Conservation (phyloP, 176 grass and related monocot genomes). For the Puccinellia tenuiflora region DNA sequence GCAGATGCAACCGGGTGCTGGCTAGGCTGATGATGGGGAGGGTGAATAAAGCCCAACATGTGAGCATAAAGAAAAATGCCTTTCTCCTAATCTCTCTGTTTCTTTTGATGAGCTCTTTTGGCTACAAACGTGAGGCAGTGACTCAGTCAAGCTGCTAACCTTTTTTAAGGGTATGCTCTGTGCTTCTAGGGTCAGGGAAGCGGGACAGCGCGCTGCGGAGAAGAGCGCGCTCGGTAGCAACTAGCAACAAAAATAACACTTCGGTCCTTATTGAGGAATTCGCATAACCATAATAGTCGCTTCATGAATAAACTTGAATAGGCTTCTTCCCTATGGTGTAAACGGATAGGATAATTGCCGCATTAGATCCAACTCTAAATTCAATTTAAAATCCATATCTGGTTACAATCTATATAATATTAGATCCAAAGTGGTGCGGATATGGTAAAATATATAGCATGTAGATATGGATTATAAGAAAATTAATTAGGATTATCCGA, state of each 20-base stretch:
- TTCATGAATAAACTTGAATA: not conserved
- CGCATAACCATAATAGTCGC: not conserved
- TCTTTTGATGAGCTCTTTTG: constrained; percentile 40
- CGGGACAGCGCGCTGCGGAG: not conserved
- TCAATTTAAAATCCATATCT: no score
- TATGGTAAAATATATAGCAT: no score
- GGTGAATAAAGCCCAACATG: constrained; percentile 27
- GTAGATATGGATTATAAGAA: no score
- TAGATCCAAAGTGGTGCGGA: no score
- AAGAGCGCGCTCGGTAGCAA: not conserved
- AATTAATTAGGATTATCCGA: no score
- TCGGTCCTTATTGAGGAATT: not conserved
- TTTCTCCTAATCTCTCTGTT: constrained; percentile 36
- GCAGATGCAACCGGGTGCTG: not conserved
- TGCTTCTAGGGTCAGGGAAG: not conserved
- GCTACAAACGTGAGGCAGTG: constrained; percentile 16
- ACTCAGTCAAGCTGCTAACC: not conserved
- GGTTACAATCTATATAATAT: no score
- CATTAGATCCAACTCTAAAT: no score
- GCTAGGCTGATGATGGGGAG: not conserved
- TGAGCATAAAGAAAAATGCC: constrained; percentile 38
- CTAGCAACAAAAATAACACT: no score
- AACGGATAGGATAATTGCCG: no score
- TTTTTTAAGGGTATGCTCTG: not conserved
- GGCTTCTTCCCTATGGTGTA: no score